phyloP scores from a whole-genome alignment of 371 early-diverging fungal species.

The Basidiobolus meristosporus region DNA sequence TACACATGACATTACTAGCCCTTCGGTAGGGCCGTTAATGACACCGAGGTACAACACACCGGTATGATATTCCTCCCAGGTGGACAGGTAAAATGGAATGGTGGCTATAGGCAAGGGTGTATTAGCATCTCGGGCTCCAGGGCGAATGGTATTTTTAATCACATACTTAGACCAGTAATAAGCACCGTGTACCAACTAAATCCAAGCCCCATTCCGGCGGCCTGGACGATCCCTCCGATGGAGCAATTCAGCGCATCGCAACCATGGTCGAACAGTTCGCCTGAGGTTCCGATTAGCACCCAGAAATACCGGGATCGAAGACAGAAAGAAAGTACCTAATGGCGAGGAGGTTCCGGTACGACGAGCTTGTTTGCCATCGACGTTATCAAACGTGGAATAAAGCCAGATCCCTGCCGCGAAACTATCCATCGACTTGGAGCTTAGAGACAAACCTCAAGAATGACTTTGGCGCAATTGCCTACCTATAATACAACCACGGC shows the following conservation, averaged over 20 bases:
- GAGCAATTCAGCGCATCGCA: no score
- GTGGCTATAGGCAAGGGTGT: constrained; percentile 51
- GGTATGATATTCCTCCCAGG: constrained; percentile 94
- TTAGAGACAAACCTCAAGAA: not conserved
- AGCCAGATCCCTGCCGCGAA: constrained; percentile 70
- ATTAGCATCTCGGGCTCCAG: constrained; percentile 48
- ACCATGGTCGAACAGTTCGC: constrained; percentile 85
- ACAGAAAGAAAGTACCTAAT: constrained; percentile 46
- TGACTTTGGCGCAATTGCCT: constrained; percentile 3
- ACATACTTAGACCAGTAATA: constrained; percentile 72
- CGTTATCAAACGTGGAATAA: constrained; percentile 92
- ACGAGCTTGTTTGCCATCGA: no score
- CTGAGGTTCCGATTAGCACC: no score
- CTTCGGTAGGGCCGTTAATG: constrained; percentile 93
- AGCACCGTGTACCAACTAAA: constrained; percentile 39
- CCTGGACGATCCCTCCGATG: constrained; percentile 60
- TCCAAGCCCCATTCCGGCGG: constrained; percentile 64
- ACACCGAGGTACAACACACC: constrained; percentile 78
- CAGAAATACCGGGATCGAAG: no score
- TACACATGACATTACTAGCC: constrained; percentile 47
- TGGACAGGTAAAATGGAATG: constrained; percentile 67
- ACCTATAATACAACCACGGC: constrained; percentile 72
- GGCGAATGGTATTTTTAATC: constrained; percentile 94
- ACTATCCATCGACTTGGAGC: constrained; percentile 5
- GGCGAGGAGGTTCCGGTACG: constrained; percentile 85